Evolutionary conservation across 805 yeast species (phyloP), one percentile per base, ranked within the genome.

Genomic region (Candida maris): DNA sequence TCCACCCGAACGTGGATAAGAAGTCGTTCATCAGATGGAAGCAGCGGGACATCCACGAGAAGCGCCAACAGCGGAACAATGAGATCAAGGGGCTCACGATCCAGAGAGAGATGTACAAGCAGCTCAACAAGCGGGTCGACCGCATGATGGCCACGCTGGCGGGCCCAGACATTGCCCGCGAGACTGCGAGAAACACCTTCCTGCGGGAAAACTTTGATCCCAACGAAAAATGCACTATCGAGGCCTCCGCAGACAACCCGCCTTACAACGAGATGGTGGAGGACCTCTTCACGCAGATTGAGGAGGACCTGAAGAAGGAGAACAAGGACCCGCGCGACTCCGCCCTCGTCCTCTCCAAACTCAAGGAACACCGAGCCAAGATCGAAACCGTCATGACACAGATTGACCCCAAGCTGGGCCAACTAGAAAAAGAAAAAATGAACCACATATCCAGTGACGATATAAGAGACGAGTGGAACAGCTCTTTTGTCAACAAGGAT

Each of bases 1-100:
- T 91, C 12, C 99, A 93, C 58, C 99, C 97, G 41, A 93, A 93
- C 56, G 98, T 93, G 21, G 99, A 93, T 61, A 93, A 93, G 58
- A 68, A 67, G 26, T 89, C 97, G 1, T 91, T 93, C 49, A 86
- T 93, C 51, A 77, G 79, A 41, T 91, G 97, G 98, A 91, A 87
- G 57, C 99, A 93, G 64, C 83, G 95, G 54, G 96, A 89, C 50
- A 93, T 93, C 46, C 98, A 93, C 58, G 96, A 91, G 56, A 83
- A 88, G 62, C 79, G 99, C 44, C 74, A 71, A 27, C 85, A 85
- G 56, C 68, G 95, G 54, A 82, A 83, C 52, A 73, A 76, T 29
- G 89, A 91, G 51, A 84, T 88, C 56, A 77, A 75, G 44, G 78
- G 84, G 21, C 69, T 89, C 32, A 79, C 81, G 44, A 73, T 85